These are phyloP conservation scores for Geosmithia flava DNA, from an alignment of 2,329 filamentous ascomycete genomes.

Conservation along the genomic window DNA sequence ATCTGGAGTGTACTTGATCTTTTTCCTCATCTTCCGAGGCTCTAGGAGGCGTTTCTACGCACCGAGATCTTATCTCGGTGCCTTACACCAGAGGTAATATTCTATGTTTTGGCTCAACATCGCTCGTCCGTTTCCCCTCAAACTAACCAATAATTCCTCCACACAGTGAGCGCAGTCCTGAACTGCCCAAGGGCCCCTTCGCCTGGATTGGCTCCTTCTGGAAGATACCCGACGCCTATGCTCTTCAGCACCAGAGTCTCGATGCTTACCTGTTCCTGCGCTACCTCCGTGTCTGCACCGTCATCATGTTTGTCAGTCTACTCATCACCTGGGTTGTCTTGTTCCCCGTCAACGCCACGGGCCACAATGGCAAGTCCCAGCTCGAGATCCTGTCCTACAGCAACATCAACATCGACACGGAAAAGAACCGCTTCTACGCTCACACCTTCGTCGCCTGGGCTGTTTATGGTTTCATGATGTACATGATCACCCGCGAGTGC, in stretches of 20 bases:
- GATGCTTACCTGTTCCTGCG: conserved; percentile 84
- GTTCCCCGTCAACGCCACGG: conserved; percentile 74
- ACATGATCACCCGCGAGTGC: conserved; percentile 77
- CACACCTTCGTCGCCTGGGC: conserved; percentile 72
- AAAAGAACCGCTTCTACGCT: conserved; percentile 60
- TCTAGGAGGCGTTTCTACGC: conserved; percentile 40
- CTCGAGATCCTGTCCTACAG: conserved; percentile 36
- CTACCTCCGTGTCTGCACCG: conserved; percentile 64
- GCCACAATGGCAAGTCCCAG: conserved; percentile 50
- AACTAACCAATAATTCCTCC: conserved; percentile 1
- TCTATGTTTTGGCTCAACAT: neutral
- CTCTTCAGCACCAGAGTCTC: conserved; percentile 76
- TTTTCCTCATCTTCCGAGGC: conserved; percentile 37
- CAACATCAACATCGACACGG: conserved; percentile 33
- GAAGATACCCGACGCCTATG: conserved; percentile 59
- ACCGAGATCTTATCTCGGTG: conserved; percentile 30
- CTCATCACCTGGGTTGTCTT: conserved; percentile 78
- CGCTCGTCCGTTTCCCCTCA: too few species aligned
- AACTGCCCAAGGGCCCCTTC: conserved; percentile 42
- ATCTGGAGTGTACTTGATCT: conserved; percentile 31
- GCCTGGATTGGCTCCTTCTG: conserved; percentile 52
- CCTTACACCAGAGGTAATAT: neutral
- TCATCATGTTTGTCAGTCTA: conserved; percentile 71
- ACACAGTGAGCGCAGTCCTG: conserved; percentile 41
- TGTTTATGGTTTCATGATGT: conserved; percentile 81